These are phyloP conservation scores for Amanita jacksonii DNA, from an alignment of 768 basidiomycete genomes.

Conservation along the genomic window DNA sequence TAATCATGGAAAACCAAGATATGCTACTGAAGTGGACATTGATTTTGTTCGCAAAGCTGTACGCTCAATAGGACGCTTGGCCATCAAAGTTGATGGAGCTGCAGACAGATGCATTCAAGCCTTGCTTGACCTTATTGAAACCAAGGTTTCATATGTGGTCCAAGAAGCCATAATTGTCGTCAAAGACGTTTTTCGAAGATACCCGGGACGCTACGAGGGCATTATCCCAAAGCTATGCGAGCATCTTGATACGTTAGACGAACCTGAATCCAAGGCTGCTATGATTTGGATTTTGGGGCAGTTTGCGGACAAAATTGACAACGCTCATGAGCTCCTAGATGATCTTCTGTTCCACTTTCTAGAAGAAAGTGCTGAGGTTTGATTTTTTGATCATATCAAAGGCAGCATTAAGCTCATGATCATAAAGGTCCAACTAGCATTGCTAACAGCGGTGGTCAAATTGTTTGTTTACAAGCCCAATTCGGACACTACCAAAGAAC, in stretches of 20 bases:
- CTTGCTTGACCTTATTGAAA: constrained; percentile 79
- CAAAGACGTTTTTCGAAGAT: constrained; percentile 95
- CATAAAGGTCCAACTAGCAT: constrained; percentile 82
- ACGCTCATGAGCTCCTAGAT: constrained; percentile 91
- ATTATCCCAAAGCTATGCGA: constrained; percentile 92
- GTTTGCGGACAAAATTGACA: constrained; percentile 91
- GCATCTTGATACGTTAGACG: constrained; percentile 85
- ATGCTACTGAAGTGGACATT: constrained; percentile 96
- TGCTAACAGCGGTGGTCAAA: constrained; percentile 92
- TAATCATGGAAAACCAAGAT: constrained; percentile 37
- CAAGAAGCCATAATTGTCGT: constrained; percentile 97
- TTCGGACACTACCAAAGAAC: constrained; percentile 75
- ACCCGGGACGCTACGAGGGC: constrained; percentile 94
- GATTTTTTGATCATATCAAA: background rate
- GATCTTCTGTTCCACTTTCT: constrained; percentile 82
- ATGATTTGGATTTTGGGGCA: constrained; percentile 99
- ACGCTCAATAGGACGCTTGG: constrained; percentile 92
- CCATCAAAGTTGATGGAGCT: constrained; percentile 89
- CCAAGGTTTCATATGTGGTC: constrained; percentile 91
- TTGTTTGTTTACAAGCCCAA: constrained; percentile 86
- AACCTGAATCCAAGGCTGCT: constrained; percentile 92
- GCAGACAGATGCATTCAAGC: constrained; percentile 87
- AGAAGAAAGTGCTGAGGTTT: constrained; percentile 89
- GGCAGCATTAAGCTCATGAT: background rate
- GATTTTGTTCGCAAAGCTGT: constrained; percentile 98